Percentiles rank a stretch among this genome's conserved stretches.
These are phyloP conservation scores for Candida parachauliodes DNA, from an alignment of 805 yeast genomes.

Conservation along the genomic window DNA sequence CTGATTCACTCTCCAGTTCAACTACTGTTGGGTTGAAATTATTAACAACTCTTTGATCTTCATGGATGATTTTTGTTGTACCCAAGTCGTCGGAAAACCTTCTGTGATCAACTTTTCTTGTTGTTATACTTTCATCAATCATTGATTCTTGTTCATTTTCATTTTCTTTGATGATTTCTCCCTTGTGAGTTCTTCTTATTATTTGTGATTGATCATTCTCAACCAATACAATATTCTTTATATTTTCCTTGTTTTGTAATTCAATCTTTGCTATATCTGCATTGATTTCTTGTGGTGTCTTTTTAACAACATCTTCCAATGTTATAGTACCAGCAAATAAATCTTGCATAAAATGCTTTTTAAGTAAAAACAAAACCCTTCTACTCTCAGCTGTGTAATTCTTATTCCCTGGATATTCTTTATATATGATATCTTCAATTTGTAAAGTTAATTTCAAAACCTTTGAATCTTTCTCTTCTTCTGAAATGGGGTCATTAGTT, in stretches of 20 bases:
- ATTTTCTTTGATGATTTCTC: constrained; percentile 50
- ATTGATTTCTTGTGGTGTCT: constrained; percentile 75
- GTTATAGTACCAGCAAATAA: constrained; percentile 53
- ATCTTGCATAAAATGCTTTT: constrained; percentile 46
- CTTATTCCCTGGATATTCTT: constrained; percentile 29
- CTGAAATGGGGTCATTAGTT: constrained; percentile 19
- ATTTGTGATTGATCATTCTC: constrained; percentile 51
- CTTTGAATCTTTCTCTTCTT: constrained; percentile 23
- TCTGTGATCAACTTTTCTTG: constrained; percentile 36
- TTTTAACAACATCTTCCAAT: constrained; percentile 54
- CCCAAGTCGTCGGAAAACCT: constrained; percentile 21
- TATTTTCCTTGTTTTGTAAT: constrained; percentile 11
- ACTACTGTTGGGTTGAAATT: constrained; percentile 20
- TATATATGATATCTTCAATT: constrained; percentile 50
- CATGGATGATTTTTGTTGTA: constrained; percentile 9
- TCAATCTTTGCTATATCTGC: constrained; percentile 57
- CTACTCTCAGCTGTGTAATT: constrained; percentile 68
- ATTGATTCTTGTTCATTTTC: constrained; percentile 22
- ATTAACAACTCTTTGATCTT: constrained; percentile 11
- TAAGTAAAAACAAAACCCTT: constrained; percentile 52
- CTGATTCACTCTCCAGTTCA: constrained; percentile 24
- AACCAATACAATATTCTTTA: constrained; percentile 42
- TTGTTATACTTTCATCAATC: constrained; percentile 23
- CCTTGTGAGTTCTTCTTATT: constrained; percentile 79
- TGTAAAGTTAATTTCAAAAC: constrained; percentile 46